A percentile compares a stretch with the other conserved stretches of the same genome.
phyloP scores from a whole-genome alignment of 495 filamentous ascomycete species.

The Neurospora sublineolata region DNA sequence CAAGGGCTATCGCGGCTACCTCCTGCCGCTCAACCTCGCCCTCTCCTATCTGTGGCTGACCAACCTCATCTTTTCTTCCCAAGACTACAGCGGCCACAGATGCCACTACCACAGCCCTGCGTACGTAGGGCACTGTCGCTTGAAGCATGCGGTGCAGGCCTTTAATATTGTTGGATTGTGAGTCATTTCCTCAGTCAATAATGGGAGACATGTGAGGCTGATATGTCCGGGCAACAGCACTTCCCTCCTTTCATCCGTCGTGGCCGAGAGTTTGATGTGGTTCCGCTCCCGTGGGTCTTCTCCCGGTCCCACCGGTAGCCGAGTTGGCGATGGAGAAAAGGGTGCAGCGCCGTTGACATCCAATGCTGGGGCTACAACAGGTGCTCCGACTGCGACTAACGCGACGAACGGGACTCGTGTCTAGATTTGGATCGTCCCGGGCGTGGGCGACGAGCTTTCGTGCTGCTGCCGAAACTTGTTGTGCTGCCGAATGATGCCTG shows the following conservation, averaged over 20 bases:
- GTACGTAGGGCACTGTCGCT: constrained; percentile 2
- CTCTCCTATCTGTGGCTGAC: constrained; percentile 26
- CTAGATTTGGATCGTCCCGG: background rate
- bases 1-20: constrained; percentile 20
- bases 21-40: constrained; percentile 16
- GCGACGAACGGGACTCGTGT: background rate
- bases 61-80: constrained; percentile 18
- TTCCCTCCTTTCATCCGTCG: constrained; percentile 13
- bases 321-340: background rate
- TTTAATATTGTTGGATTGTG: constrained; percentile 22
- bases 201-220: background rate
- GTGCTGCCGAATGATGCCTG: background rate
- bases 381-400: background rate
- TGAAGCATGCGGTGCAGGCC: constrained; percentile 18
- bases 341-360: background rate
- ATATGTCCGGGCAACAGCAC: background rate
- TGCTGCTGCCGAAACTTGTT: background rate
- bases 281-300: background rate
- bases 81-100: constrained; percentile 12
- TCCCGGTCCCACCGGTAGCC: background rate
- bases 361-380: background rate
- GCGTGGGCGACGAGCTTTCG: background rate
- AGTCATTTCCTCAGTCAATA: background rate
- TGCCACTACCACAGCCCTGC: constrained; percentile 9
- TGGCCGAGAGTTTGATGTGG: constrained; percentile 20